Conservation (phyloP, 768 basidiomycete genomes). For the Tylopilus felleus region DNA sequence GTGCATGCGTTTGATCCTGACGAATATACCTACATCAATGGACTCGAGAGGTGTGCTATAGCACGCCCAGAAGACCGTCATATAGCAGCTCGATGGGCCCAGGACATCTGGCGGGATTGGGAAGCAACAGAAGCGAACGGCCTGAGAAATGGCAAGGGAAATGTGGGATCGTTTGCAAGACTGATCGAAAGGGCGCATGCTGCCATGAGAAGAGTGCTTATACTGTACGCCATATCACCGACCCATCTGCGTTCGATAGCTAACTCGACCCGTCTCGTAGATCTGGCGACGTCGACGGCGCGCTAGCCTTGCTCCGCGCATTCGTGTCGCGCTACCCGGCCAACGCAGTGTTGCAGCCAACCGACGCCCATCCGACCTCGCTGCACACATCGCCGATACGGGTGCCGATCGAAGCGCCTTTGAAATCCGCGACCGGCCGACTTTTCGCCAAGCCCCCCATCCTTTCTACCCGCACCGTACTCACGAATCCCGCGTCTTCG, state of each 20-base stretch:
- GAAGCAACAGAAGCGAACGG: conserved; percentile 36
- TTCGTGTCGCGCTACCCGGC: conserved; percentile 72
- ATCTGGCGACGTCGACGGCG: conserved; percentile 47
- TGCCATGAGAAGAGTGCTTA: conserved; percentile 62
- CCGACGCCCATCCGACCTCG: neutral
- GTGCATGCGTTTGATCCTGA: conserved; percentile 39
- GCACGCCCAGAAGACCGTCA: conserved; percentile 43
- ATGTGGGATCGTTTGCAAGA: conserved; percentile 35
- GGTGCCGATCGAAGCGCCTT: neutral
- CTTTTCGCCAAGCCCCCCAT: conserved; percentile 43
- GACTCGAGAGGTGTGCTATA: conserved; percentile 57
- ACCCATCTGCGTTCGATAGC: neutral
- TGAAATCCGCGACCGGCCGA: conserved; percentile 5
- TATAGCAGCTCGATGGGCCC: conserved; percentile 49
- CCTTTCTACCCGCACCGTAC: conserved; percentile 56
- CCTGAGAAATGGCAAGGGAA: conserved; percentile 14
- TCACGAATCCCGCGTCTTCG: too few relatives aligned
- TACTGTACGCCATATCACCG: conserved; percentile 47
- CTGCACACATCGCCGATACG: neutral
- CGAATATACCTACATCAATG: conserved; percentile 57
- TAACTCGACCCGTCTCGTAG: conserved; percentile 31
- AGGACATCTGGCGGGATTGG: conserved; percentile 70
- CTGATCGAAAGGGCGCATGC: conserved; percentile 66
- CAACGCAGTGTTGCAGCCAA: conserved; percentile 39
- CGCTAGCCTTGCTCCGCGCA: conserved; percentile 50